Evolutionary conservation across 169 alveolate species (phyloP).

Genomic region (Neospora caninum): DNA sequence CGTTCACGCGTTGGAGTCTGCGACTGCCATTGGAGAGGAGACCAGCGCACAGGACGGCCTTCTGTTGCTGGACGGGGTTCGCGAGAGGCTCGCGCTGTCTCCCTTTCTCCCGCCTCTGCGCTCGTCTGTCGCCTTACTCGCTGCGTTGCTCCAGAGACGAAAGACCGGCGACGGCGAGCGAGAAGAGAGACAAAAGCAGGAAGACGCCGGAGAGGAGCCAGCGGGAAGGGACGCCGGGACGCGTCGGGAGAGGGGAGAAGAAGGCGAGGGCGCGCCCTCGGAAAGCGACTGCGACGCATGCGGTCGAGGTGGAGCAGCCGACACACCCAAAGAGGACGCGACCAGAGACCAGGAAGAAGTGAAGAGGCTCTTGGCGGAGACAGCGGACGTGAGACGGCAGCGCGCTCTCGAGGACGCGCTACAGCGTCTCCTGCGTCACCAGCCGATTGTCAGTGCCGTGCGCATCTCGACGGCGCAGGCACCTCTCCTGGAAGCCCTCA

Average conservation of each 20-base stretch:
- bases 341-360: neutral
- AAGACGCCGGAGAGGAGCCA: neutral
- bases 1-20: too few species aligned
- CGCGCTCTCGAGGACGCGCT: neutral
- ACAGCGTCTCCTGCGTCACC: neutral
- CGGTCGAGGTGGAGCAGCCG: too few species aligned
- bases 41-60: neutral
- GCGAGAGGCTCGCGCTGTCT: neutral
- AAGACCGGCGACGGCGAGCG: neutral
- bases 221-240: neutral
- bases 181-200: neutral
- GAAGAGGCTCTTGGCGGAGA: neutral
- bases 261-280: too few species aligned
- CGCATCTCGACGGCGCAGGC: slow-evolving; percentile 15
- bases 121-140: neutral
- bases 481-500: neutral
- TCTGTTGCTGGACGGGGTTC: neutral
- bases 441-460: neutral
- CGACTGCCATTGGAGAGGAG: neutral
- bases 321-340: too few species aligned
- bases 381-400: neutral
- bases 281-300: too few species aligned
- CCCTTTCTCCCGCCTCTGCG: neutral
- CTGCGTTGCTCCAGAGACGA: neutral
- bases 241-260: neutral